Evolutionary conservation across 2,329 filamentous ascomycete species (phyloP).

Genomic region (Knoxdaviesia capensis): DNA sequence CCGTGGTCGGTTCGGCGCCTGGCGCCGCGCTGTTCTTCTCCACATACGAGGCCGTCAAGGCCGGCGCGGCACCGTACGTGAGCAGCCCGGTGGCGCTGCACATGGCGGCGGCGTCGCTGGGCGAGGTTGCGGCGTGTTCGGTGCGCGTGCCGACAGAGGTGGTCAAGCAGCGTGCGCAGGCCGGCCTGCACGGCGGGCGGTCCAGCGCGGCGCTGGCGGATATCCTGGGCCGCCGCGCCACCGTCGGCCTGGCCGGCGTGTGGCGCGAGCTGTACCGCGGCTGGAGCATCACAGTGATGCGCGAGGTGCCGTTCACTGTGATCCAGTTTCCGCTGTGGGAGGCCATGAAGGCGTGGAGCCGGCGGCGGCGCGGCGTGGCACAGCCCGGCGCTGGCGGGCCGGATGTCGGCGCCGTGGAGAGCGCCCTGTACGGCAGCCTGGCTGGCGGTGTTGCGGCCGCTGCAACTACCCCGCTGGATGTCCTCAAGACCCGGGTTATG

Average conservation of each 20-base stretch:
- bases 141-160: slow-evolving; percentile 91
- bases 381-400: slow-evolving; percentile 6
- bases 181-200: slow-evolving; percentile 55
- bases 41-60: slow-evolving; percentile 67
- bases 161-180: slow-evolving; percentile 90
- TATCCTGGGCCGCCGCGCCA: slow-evolving; percentile 35
- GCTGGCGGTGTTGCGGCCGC: slow-evolving; percentile 74
- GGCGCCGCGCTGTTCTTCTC: slow-evolving; percentile 95
- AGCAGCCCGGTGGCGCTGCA: slow-evolving; percentile 27
- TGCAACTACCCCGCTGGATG: slow-evolving; percentile 81
- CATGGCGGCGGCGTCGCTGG: slow-evolving; percentile 69
- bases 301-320: slow-evolving; percentile 92
- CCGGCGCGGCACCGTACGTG: slow-evolving; percentile 17
- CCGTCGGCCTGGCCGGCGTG: slow-evolving; percentile 33
- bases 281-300: slow-evolving; percentile 78
- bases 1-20: slow-evolving; percentile 77
- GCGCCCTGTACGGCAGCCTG: slow-evolving; percentile 65
- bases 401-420: slow-evolving; percentile 52
- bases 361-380: slow-evolving; percentile 16
- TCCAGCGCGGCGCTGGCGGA: slow-evolving; percentile 45
- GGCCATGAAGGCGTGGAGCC: slow-evolving; percentile 57
- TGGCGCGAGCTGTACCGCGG: slow-evolving; percentile 78
- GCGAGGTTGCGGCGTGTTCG: slow-evolving; percentile 81
- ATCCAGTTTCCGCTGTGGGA: slow-evolving; percentile 98
- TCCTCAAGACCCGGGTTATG: slow-evolving; percentile 95